These are phyloP conservation scores for Antitrichia curtipendula DNA, from an alignment of 225 moss, liverwort and hornwort genomes.

Conservation along the genomic window DNA sequence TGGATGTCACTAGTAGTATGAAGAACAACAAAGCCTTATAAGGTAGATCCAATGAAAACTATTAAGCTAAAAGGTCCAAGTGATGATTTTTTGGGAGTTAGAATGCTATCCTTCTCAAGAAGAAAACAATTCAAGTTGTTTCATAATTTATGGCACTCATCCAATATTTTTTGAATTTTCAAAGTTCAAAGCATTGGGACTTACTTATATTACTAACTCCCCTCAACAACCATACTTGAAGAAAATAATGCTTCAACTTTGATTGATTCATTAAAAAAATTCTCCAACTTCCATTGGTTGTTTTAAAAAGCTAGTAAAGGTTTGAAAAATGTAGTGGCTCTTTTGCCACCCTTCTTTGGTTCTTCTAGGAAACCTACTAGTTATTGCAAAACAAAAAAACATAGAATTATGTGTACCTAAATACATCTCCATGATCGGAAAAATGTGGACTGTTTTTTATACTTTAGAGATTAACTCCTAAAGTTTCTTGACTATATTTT, in stretches of 20 bases:
- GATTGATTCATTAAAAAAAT: background rate
- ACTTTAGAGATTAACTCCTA: too few relatives aligned
- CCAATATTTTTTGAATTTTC: background rate
- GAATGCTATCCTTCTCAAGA: background rate
- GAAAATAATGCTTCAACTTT: background rate
- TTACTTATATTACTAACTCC: background rate
- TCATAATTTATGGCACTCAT: background rate
- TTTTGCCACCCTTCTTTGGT: too few relatives aligned
- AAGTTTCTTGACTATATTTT: too few relatives aligned
- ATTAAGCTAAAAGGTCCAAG: background rate
- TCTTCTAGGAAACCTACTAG: too few relatives aligned
- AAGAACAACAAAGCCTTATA: background rate
- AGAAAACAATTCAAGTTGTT: background rate
- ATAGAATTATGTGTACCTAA: too few relatives aligned
- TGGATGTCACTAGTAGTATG: background rate
- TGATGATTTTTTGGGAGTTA: background rate
- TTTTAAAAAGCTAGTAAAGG: too few relatives aligned
- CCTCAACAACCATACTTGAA: background rate
- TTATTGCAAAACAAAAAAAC: too few relatives aligned
- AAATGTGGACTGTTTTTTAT: too few relatives aligned
- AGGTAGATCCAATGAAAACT: background rate
- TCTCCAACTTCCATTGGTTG: background rate
- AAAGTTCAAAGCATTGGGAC: background rate
- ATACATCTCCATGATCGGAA: too few relatives aligned
- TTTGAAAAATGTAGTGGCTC: too few relatives aligned